Percentiles rank a stretch among this genome's conserved stretches.
phyloP scores from a whole-genome alignment of 2,329 filamentous ascomycete species.

The Diaporthe aspalathi region DNA sequence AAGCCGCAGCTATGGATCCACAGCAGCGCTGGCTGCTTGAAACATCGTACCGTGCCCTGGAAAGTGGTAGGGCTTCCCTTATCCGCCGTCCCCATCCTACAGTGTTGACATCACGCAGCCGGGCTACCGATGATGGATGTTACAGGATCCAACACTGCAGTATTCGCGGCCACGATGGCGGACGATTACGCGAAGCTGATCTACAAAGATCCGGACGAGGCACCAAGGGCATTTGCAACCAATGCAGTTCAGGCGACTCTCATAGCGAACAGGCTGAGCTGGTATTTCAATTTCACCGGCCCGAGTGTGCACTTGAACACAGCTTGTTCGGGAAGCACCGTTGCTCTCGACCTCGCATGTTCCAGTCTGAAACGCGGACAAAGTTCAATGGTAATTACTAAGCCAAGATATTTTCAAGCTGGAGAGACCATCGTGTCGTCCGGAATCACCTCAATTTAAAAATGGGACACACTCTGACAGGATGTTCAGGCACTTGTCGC shows the following conservation, averaged over 20 bases:
- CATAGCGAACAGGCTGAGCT: conserved; percentile 54
- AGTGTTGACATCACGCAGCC: conserved; percentile 27
- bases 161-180: conserved; percentile 49
- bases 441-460: too few species aligned
- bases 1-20: conserved; percentile 31
- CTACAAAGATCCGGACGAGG: conserved; percentile 41
- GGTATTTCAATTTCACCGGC: conserved; percentile 53
- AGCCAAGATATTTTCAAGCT: too few species aligned
- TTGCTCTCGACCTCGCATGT: background rate
- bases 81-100: too few species aligned
- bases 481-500: background rate
- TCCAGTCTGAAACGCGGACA: background rate
- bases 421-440: too few species aligned
- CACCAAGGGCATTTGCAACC: background rate
- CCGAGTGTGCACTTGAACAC: conserved; percentile 53
- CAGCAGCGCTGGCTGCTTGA: conserved; percentile 33
- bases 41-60: conserved; percentile 27
- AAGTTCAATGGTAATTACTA: too few species aligned
- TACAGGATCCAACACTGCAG: conserved; percentile 45
- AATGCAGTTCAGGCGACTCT: conserved; percentile 41
- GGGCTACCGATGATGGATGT: conserved; percentile 46
- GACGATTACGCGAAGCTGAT: conserved; percentile 44
- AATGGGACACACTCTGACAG: too few species aligned
- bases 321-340: conserved; percentile 49
- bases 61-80: conserved; percentile 24